Evolutionary conservation across 371 early-diverging fungal species (phyloP), one percentile per base, ranked within the genome.

Genomic region (Circinella umbellata): DNA sequence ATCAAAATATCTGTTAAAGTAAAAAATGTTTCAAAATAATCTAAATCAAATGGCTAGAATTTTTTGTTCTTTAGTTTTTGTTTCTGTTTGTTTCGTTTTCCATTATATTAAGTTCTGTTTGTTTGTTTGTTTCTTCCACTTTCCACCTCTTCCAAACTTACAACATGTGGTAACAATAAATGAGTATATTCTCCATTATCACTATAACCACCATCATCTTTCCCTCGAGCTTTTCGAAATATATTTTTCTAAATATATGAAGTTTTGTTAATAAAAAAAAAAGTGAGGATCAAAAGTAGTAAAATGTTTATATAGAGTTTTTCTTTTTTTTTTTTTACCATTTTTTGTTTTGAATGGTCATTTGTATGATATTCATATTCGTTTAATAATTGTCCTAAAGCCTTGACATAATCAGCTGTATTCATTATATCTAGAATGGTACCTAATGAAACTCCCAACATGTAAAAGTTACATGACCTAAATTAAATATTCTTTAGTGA

Each of bases 351-450:
- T 9, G 84, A 76, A 46, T 79, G 76, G 20, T 87, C 87, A 53
- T 75, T 85, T 4, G 83, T 84, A 57, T 85, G 77, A 64, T 75
- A 76, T 55, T 87, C 87, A 69, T 83, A 91, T 70, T 91, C 91
- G 61, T 68, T 80, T 55, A 90, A 78, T 27, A 90, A 75, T 11
- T 89, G 86, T 39, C 70, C 81, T 17, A 90, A 72, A 13, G 91
- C 89, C 61, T 88, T 89, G 4, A 89, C 81, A 66, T 88, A 91
- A 72, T 91, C 91, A 3, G 77, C 59, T 10, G 90, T 84, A 37
- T 86, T 90, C 10, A 81, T 85, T 46, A 90, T 88, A 55, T 88
- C 90, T 35, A 91, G 71, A 54, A 90, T 84, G 5, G 85, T 84
- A 6, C 90, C 89, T 17, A 91, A 75, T 34, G 90, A 90, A 20